phyloP scores from a whole-genome alignment of 768 basidiomycete species.

The Lactarius quietus region DNA sequence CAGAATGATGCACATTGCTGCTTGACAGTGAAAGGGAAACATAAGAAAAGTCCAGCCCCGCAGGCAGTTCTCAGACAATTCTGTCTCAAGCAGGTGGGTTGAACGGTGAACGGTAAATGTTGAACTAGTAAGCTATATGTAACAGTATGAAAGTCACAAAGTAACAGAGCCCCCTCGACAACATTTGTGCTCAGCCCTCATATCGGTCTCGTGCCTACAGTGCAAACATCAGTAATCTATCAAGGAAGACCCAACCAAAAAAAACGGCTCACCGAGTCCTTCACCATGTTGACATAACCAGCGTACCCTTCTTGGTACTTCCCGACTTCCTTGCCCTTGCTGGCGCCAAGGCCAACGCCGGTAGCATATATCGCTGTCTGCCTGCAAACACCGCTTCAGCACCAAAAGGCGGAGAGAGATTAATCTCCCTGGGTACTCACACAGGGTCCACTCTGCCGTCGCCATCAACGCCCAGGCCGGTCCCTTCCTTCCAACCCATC shows the following conservation, averaged over 20 bases:
- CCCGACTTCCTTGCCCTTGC: constrained; percentile 80
- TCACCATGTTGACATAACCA: constrained; percentile 69
- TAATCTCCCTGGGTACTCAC: constrained; percentile 39
- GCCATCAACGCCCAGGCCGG: constrained; percentile 76
- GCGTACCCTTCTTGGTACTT: constrained; percentile 66
- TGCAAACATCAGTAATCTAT: neutral
- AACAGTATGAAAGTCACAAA: constrained; percentile 7
- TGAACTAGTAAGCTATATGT: constrained; percentile 17
- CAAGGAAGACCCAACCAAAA: neutral
- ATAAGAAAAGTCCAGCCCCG: neutral
- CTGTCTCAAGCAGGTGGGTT: neutral
- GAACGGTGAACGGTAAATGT: neutral
- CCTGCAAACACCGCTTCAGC: constrained; percentile 38
- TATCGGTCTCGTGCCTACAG: constrained; percentile 30
- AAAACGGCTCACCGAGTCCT: constrained; percentile 54
- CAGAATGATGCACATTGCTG: neutral
- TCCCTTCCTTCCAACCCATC: constrained; percentile 97
- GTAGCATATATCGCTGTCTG: constrained; percentile 83
- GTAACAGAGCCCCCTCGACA: neutral
- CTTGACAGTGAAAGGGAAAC: neutral
- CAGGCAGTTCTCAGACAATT: neutral
- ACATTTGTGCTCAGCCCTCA: constrained; percentile 14
- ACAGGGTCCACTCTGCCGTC: constrained; percentile 89
- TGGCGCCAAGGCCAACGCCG: constrained; percentile 89
- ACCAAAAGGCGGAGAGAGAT: neutral